These are phyloP conservation scores for Quercus berberidifolia DNA, from an alignment of 306 rosid species.

Conservation along the genomic window DNA sequence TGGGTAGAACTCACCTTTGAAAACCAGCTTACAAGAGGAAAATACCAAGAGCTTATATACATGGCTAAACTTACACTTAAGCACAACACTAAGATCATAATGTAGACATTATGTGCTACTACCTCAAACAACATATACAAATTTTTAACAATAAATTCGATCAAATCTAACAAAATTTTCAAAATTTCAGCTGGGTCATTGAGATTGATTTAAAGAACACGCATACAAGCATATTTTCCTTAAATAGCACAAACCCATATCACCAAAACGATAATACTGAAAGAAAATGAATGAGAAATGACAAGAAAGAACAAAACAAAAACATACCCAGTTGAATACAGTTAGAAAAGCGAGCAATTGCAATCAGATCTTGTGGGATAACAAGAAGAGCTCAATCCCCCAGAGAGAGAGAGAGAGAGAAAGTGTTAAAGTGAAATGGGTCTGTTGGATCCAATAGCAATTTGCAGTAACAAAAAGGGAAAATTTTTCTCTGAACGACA, in stretches of 20 bases:
- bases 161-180: neutral
- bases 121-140: neutral
- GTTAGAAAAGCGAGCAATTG: neutral
- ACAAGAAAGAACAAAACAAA: neutral
- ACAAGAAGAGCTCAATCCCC: neutral
- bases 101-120: neutral
- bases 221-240: neutral
- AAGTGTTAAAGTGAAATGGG: neutral
- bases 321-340: neutral
- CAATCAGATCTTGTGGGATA: neutral
- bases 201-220: neutral
- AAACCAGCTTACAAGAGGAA: too few species aligned
- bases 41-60: too few species aligned
- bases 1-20: too few species aligned
- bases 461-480: neutral
- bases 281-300: neutral
- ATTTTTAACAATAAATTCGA: neutral
- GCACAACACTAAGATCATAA: too few species aligned
- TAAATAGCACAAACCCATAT: neutral
- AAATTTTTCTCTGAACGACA: neutral
- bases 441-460: neutral
- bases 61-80: too few species aligned
- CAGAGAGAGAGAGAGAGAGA: neutral
- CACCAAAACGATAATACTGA: neutral
- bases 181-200: neutral